phyloP scores from a whole-genome alignment of 176 grass and related monocot genomes.

The Panicum miliaceum region DNA sequence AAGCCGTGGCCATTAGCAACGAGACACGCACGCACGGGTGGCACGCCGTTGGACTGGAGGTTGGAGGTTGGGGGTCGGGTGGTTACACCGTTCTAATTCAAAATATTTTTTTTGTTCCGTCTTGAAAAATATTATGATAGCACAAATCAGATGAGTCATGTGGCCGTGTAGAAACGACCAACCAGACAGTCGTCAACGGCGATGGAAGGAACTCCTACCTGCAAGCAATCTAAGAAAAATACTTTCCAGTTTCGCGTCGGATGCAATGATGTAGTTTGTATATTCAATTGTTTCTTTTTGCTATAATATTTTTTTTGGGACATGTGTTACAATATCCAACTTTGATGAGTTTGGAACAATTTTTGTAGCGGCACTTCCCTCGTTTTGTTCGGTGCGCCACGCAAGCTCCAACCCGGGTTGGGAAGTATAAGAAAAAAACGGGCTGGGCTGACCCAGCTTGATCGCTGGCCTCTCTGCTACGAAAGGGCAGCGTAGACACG shows the following conservation, averaged over 20 bases:
- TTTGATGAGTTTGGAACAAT: too few species aligned
- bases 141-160: not conserved
- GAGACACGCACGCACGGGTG: not conserved
- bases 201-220: not conserved
- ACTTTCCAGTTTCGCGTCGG: not conserved
- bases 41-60: not conserved
- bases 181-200: not conserved
- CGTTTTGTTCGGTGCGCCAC: too few species aligned
- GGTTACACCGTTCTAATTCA: not conserved
- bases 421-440: too few species aligned
- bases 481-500: too few species aligned
- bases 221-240: not conserved
- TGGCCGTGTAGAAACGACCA: not conserved
- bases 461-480: too few species aligned
- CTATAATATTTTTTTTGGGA: too few species aligned
- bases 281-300: not conserved
- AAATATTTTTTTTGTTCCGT: not conserved
- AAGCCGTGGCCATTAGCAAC: constrained; percentile 30
- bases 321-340: not conserved
- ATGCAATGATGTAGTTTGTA: not conserved
- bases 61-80: not conserved
- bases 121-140: not conserved
- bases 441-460: too few species aligned
- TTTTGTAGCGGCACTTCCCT: too few species aligned
- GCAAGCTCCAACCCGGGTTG: too few species aligned